Base-by-base conservation (phyloP, 75 land plant species). In the Cryptomeria japonica region DNA sequence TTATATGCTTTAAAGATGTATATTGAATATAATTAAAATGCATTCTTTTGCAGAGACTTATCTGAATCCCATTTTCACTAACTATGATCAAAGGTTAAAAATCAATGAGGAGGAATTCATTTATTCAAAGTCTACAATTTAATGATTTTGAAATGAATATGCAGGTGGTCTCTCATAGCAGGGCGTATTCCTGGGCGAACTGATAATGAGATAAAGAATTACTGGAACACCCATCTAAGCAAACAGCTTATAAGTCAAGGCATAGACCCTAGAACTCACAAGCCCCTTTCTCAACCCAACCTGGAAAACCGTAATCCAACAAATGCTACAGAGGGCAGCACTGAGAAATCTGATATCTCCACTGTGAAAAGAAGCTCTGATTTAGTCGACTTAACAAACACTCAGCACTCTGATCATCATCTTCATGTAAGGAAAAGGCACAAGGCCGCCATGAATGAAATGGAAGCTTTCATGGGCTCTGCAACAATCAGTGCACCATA, bases 141-240 rank as follows among this genome's bases (percentile, higher is more conserved):
- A 34, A 79, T 79, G 36, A 41, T 41, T 22, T 41, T 79, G 41
- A 28, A 79, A 22, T 7, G 25, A 46, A 44, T n/a, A 34, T 31
- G 86, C 83, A 86, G 86, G 86, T 86, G 86, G 86, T 86, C 86
- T 53, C 86, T 86, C 4, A 86, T 86, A 18, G 86, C 86, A 53
- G 86, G 78, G 36, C 86, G 86, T 37, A 53, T 86, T 25, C 86
- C 86, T 1, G 86, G 86, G 44, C 5, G 86, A 86, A 86, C 86
- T 28, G 86, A 86, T 70, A 86, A 86, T 83, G 86, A 86, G 78
- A 86, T 86, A 37, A 86, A 86, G n/a, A 86, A 86, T 70, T 70
- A 86, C 84, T 86, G 86, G 86, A 86, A 86, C 85, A 86, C 86
- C 25, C 86, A 86, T 86, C 86, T 86, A 16, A 86, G 78, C 12